Base-by-base conservation (phyloP, 345 rosid genomes). In the Ricinus communis region DNA sequence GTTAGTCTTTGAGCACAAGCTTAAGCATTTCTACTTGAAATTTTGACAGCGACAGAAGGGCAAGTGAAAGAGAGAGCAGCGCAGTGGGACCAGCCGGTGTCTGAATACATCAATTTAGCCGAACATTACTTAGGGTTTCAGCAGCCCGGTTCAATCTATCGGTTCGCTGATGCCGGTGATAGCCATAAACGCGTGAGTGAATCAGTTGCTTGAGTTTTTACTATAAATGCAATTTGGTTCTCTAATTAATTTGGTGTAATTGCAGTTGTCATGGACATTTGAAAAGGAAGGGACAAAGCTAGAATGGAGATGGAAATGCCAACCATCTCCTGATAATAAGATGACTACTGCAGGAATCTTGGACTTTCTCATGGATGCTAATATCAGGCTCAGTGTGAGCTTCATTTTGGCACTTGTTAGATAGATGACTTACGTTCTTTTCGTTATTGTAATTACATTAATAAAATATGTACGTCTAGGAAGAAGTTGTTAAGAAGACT, bases 191-290 rank as follows among this genome's bases (percentile, higher is more conserved):
- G 99, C 66, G 99, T 95, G 10, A 50, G 86, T 78, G 21, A 41
- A 53, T 51, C 21, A 11, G 18, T 21, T 54, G 19, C 50, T 60
- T 45, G 16, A n/a, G n/a, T n/a, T n/a, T n/a, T n/a, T n/a, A n/a
- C 41, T 43, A 22, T 4, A 2, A 19, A 0, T 15, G 1, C 14
- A 8, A 16, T 14, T 31, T 8, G 15, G 30, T 59, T 59, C 2
- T 13, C 41, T 30, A n/a, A 30, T 4, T 59, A 30, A 59, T 9
- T n/a, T n/a, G n/a, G n/a, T n/a, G n/a, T n/a, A n/a, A n/a, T n/a
- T n/a, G n/a, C 78, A 94, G 97, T 82, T 94, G 54, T 88, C 97
- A 0, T 91, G 97, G 98, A 90, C 89, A 0, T 94, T 94, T 81
- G 97, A 90, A 76, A 91, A 84, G 76, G 93, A 86, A 80, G 97